Conservation (phyloP, 768 basidiomycete species). For the Lentinula boryana region DNA sequence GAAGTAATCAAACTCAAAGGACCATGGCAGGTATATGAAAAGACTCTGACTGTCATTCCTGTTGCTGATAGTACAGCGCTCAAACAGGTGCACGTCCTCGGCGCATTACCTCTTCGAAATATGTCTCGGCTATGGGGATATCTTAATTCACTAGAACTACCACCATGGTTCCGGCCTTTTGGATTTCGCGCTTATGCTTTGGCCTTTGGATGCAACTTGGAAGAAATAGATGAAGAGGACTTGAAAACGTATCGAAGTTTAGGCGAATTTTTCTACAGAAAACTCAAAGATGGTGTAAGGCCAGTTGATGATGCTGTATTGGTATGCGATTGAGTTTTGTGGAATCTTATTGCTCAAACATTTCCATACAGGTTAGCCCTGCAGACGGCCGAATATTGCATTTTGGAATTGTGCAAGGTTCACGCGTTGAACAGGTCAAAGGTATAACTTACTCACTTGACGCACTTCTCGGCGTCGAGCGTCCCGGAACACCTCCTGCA, state of each 20-base stretch:
- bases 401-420: constrained; percentile 76
- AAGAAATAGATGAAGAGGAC: constrained; percentile 80
- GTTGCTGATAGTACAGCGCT: neutral
- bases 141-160: constrained; percentile 87
- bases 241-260: constrained; percentile 75
- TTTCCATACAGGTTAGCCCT: constrained; percentile 65
- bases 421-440: constrained; percentile 93
- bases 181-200: constrained; percentile 82
- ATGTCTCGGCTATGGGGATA: constrained; percentile 98
- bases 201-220: constrained; percentile 91
- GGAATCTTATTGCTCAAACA: neutral
- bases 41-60: neutral
- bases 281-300: constrained; percentile 73
- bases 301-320: constrained; percentile 74
- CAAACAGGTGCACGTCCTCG: constrained; percentile 89
- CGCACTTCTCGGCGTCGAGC: constrained; percentile 79
- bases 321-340: constrained; percentile 32
- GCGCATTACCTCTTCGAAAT: constrained; percentile 89
- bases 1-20: constrained; percentile 80
- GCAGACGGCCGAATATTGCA: constrained; percentile 93
- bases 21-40: constrained; percentile 78
- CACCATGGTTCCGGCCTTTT: constrained; percentile 91
- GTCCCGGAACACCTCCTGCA: constrained; percentile 38
- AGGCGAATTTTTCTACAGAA: constrained; percentile 95
- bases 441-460: constrained; percentile 96